Conservation (phyloP, 352 stramenopile species). For the Globisporangium solare region DNA sequence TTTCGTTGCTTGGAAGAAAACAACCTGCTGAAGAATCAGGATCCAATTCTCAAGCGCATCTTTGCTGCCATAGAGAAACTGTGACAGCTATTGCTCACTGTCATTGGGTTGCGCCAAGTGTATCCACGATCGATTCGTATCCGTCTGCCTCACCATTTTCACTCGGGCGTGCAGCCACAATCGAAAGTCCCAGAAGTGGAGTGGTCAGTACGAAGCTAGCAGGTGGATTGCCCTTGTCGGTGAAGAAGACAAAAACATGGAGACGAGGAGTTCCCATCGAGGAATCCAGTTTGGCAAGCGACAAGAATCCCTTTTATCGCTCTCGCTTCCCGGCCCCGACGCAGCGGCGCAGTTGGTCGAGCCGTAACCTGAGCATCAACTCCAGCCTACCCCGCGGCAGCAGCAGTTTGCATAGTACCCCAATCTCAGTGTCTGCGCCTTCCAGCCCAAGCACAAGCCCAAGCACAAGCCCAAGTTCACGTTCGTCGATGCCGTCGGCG, state of each 20-base stretch:
- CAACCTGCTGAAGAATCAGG: conserved; percentile 11
- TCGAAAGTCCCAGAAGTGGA: background rate
- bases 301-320: conserved; percentile 63
- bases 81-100: conserved; percentile 49
- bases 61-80: conserved; percentile 33
- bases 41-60: conserved; percentile 3
- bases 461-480: background rate
- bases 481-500: conserved; percentile 6
- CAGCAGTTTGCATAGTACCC: background rate
- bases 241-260: conserved; percentile 14
- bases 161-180: background rate
- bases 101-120: conserved; percentile 21
- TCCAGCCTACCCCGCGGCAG: background rate
- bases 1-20: conserved; percentile 23
- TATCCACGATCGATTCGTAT: background rate
- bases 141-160: background rate
- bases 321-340: conserved; percentile 34
- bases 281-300: conserved; percentile 35
- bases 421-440: conserved; percentile 18
- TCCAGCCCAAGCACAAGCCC: conserved; percentile 17
- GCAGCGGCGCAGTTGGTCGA: conserved; percentile 28
- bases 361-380: conserved; percentile 27
- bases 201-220: background rate
- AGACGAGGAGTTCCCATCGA: conserved; percentile 23
- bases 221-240: conserved; percentile 15